Percentiles rank a stretch among this genome's conserved stretches.
Evolutionary conservation across 75 land plant genomes (phyloP).

Genomic region (Chamaecyparis obtusa): DNA sequence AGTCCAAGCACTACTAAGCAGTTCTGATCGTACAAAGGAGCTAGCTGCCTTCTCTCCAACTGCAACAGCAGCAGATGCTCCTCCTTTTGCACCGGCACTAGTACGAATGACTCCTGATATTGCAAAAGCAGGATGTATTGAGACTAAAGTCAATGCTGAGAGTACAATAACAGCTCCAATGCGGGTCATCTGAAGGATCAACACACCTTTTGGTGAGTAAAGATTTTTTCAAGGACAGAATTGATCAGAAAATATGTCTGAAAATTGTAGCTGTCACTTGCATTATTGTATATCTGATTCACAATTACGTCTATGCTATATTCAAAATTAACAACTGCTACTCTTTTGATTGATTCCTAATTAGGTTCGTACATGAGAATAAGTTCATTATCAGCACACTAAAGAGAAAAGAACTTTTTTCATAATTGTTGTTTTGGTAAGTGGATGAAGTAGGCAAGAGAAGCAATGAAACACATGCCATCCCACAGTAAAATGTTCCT

Average conservation of each 20-base stretch:
- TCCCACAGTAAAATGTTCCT: neutral
- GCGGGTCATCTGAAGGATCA: constrained; percentile 12
- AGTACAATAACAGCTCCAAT: constrained; percentile 27
- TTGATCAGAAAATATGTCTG: neutral
- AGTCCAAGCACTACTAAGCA: constrained; percentile 44
- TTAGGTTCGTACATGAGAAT: neutral
- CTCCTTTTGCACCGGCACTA: constrained; percentile 31
- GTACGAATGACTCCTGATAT: constrained; percentile 45
- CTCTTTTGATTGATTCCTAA: neutral
- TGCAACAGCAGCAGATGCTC: constrained; percentile 37
- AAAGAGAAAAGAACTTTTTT: neutral
- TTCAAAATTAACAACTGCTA: neutral
- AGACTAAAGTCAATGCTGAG: constrained; percentile 28
- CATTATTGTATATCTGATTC: neutral
- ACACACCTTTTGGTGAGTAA: neutral
- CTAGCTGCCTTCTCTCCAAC: constrained; percentile 31
- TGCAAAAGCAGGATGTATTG: constrained; percentile 38
- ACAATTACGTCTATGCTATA: neutral
- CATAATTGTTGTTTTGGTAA: neutral
- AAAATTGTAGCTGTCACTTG: neutral
- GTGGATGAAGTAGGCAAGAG: neutral
- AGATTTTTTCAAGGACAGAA: neutral
- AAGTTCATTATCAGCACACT: neutral
- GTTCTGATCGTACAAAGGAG: constrained; percentile 8
- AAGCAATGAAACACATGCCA: neutral